Evolutionary conservation across 1,139 yeast genomes (phyloP), one percentile per base, ranked within the genome.

Genomic region (Wickerhamomyces sp.): DNA sequence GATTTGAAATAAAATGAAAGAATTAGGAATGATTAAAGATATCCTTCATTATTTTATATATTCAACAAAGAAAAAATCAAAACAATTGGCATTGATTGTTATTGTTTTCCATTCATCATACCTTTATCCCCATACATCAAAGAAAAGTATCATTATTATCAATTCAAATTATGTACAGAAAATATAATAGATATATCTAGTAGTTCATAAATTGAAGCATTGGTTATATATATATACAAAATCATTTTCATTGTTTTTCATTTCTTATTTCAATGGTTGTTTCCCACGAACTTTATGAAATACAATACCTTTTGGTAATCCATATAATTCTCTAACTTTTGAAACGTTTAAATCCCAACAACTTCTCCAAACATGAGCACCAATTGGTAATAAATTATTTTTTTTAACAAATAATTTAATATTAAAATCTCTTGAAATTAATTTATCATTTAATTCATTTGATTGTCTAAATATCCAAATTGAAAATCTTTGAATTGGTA

Each of bases 361-460:
- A 57, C 85, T 82, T 73, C 99, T 81, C 95, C 96, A 93, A 41
- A 89, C 76, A 64, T 88, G 95, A 2, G 95, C 97, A 30, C 99
- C 98, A 39, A 91, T 80, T 1, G 98, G 80, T 27, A 72, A 69
- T 56, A 93, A 73, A 2, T 71, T 63, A 62, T 86, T 63, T 9
- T 65, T 52, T 7, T 68, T 71, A 13, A 75, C 87, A 64, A 89
- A 90, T 7, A 61, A 56, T 62, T 98, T 79, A 50, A 93, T 83
- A 58, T 89, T 79, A 60, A 93, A 93, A 43, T 68, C 60, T 52
- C 81, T 66, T 31, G 59, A 52, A 10, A 48, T 33, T 4, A 60
- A 30, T 23, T 50, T 55, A 9, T 57, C 56, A 18, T 56, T 47
- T 15, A 63, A 55, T 34, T 61, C 61, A 14, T 50, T 46, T 10